Evolutionary conservation across 2,329 filamentous ascomycete genomes (phyloP).

Genomic region (Alternaria gaisen): DNA sequence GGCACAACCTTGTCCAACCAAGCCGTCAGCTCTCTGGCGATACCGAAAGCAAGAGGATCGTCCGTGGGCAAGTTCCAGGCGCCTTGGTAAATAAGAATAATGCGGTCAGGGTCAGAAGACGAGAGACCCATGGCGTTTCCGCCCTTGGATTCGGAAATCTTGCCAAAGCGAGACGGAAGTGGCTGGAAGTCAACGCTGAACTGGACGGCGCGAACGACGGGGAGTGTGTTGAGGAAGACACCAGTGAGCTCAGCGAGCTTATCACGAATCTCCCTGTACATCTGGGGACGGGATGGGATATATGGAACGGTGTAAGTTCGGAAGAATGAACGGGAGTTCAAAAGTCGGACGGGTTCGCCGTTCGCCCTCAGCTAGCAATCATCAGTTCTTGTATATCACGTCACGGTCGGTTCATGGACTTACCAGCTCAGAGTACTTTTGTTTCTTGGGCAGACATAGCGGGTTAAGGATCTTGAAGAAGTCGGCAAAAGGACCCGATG

Average conservation of each 20-base stretch:
- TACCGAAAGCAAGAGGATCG: slow-evolving; percentile 20
- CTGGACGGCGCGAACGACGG: slow-evolving; percentile 20
- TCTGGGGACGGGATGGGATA: slow-evolving; percentile 36
- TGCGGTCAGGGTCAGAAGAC: slow-evolving; percentile 29
- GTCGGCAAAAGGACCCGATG: slow-evolving; percentile 40
- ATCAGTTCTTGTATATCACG: slow-evolving; percentile 1
- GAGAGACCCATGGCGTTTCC: slow-evolving; percentile 39
- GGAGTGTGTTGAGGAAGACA: slow-evolving; percentile 30
- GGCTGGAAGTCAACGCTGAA: slow-evolving; percentile 39
- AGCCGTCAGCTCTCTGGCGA: slow-evolving; percentile 29
- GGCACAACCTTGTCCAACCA: slow-evolving; percentile 36
- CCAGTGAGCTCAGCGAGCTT: slow-evolving; percentile 37
- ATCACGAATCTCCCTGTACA: slow-evolving; percentile 48
- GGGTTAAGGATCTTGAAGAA: slow-evolving; percentile 43
- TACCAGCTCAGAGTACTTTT: slow-evolving; percentile 48
- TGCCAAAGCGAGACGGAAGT: slow-evolving; percentile 29
- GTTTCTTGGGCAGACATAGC: slow-evolving; percentile 30
- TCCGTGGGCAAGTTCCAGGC: slow-evolving; percentile 27
- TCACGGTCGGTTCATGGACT: slow-evolving; percentile 8
- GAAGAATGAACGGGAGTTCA: slow-evolving; percentile 32
- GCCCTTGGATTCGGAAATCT: slow-evolving; percentile 27
- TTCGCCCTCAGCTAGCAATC: slow-evolving; percentile 23
- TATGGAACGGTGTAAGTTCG: slow-evolving; percentile 39
- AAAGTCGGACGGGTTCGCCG: slow-evolving; percentile 18
- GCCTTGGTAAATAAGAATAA: slow-evolving; percentile 34